Evolutionary conservation across 106 monocot genomes (phyloP), one percentile per base, ranked within the genome.

Genomic region (Acanthochlamys bracteata): DNA sequence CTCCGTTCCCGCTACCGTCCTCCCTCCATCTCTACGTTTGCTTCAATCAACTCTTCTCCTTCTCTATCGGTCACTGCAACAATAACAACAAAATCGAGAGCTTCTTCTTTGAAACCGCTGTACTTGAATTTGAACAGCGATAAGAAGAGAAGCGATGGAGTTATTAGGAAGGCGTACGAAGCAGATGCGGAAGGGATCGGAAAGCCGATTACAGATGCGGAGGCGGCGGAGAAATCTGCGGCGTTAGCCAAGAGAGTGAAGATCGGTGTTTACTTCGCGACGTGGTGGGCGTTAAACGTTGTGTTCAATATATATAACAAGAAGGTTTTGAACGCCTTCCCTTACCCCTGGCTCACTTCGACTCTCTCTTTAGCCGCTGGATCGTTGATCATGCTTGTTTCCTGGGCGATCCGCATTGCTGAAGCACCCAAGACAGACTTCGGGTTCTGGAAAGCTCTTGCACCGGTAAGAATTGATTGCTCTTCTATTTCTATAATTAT

Each of bases 221-320:
- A 51, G 12, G 52, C 56, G 17, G 75, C 59, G 42, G 63, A 57
- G 61, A 65, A 21, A 22, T 12, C 70, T 55, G 64, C 67, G n/a
- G 76, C 14, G 6, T 70, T 73, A 27, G 87, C 84, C 16, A 74
- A 83, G 78, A 86, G 72, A 73, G 59, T 76, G 17, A 96, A 90
- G 74, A 96, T 96, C 69, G 86, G 84, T 59, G 65, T 88, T 25
- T 96, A 96, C 64, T 96, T 96, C 40, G 95, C 84, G 59, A 90
- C 82, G 12, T 96, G 95, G 95, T 96, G 95, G 95, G 84, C 95
- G 19, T 66, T 96, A 53, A 96, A 96, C 58, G 95, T 96, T 45
- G 90, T 96, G 13, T 96, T 96, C 78, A 96, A 96, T 56, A 96
- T 96, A 39, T 96, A 96, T 71, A 96, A 96, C 76, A 96, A 96